Evolutionary conservation across 1,284 basidiomycete genomes (phyloP), one percentile per base, ranked within the genome.

Genomic region (Wolfiporia cocos): DNA sequence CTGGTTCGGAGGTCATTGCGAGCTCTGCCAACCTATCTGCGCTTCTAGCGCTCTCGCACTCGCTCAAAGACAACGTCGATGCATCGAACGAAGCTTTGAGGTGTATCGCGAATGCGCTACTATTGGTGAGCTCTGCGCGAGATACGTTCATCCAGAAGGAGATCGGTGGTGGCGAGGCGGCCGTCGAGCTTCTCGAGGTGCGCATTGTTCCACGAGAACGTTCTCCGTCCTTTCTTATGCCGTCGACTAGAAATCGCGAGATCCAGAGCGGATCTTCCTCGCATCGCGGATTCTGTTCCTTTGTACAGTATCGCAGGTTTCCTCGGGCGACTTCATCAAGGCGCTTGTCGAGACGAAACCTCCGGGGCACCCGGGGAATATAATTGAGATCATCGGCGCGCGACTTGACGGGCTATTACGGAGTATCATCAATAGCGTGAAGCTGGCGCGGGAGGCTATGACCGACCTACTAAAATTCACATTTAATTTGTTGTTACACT

Each of bases 401-500:
- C 83, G 84, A 53, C 68, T 78, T 34, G 84, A 80, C 51, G 55
- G 65, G n/a, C 61, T 75, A 30, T 63, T 65, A 6, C 62, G 56
- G 28, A 64, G 62, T 34, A 66, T 84, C 39, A 64, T 76, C 21
- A 58, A 64, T 17, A 73, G 73, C 34, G 59, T 70, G 10, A 72
- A 71, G 46, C 76, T 78, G 64, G 70, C 76, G 9, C 71, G 71
- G 44, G 86, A 90, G 46, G 85, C 86, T 3, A 74, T 81, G 71
- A 74, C 74, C 2, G 87, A 91, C 59, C 57, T 87, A 30, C 71
- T 91, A 43, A 91, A 91, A 55, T 70, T 89, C 39, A 67, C 73
- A 5, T 91, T 88, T 62, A 90, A 91, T 54, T 56, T 90, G 28
- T 69, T 86, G 41, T 61, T 81, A 35, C 82, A 89, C 56, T 91